Evolutionary conservation across 345 rosid species (phyloP), one percentile per base, ranked within the genome.

Genomic region (Salix caprea): DNA sequence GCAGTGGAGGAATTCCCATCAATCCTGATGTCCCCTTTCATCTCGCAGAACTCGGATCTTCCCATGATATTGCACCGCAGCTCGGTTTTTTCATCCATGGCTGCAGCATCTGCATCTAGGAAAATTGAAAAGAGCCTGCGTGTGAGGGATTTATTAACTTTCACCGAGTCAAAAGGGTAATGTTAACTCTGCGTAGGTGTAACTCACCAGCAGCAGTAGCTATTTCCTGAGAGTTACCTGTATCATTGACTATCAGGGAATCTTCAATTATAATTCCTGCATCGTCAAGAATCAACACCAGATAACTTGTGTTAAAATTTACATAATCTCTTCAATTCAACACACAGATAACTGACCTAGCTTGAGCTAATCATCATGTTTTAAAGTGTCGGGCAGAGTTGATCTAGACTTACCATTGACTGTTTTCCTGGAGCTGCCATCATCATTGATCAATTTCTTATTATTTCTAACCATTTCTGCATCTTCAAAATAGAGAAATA

Each of bases 31-130:
- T 89, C 91, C 34, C 91, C 89, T 6, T 15, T 79, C 32, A 91
- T 24, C 39, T 87, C 89, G 16, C 97, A 94, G 7, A 84, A 82
- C 76, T 92, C 95, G 56, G 98, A 84, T 84, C 87, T 87, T 75
- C 84, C 86, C 40, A 50, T 77, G 5, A 14, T 16, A 30, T 30
- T 79, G 80, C 97, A 94, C 0, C 82, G 36, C 21, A 84, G 82
- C 69, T 83, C 84, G 69, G 67, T 37, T 61, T 81, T 36, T 19
- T 52, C 23, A 11, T 71, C 71, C 77, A 67, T 78, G n/a, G 26
- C 69, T 72, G n/a, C 72, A 39, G 34, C 60, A 48, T 42, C 81
- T 37, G 81, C 32, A 37, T 66, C 76, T 78, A 72, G 67, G 78
- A 58, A 76, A 73, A 79, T 52, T 8, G 60, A 52, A 21, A 19